These are phyloP conservation scores for Breynia disticha DNA, from an alignment of 441 rosid species.

Conservation along the genomic window DNA sequence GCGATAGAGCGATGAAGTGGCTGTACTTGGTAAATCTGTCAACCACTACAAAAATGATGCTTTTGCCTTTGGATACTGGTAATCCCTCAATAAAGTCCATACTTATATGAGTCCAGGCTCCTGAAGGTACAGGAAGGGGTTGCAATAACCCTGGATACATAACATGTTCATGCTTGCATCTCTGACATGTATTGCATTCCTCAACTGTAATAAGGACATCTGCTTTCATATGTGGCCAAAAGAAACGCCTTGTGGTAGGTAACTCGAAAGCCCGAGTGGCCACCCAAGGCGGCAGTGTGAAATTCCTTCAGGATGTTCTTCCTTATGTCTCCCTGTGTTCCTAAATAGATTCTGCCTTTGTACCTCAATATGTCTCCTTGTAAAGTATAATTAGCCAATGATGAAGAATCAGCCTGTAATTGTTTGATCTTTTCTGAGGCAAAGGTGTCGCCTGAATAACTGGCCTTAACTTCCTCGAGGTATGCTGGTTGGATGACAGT, in stretches of 20 bases:
- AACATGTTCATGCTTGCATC: background rate
- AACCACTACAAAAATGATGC: conserved; percentile 1
- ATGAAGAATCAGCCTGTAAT: no score
- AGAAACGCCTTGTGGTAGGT: background rate
- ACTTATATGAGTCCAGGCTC: background rate
- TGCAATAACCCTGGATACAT: background rate
- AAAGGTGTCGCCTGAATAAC: no score
- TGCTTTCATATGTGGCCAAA: background rate
- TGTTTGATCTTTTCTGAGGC: no score
- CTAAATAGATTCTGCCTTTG: no score
- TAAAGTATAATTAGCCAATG: no score
- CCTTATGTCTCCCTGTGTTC: background rate
- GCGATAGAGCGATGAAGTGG: background rate
- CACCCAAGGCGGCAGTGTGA: background rate
- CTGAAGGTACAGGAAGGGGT: background rate
- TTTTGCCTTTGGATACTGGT: background rate
- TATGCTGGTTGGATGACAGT: no score
- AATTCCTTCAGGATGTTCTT: background rate
- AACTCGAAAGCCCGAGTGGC: background rate
- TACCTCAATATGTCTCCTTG: no score
- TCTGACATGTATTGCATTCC: background rate
- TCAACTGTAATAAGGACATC: background rate
- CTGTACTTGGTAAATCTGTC: background rate
- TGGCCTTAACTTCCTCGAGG: no score
- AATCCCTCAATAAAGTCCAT: background rate